Conservation (phyloP, 345 rosid genomes). For the Moringa oleifera region DNA sequence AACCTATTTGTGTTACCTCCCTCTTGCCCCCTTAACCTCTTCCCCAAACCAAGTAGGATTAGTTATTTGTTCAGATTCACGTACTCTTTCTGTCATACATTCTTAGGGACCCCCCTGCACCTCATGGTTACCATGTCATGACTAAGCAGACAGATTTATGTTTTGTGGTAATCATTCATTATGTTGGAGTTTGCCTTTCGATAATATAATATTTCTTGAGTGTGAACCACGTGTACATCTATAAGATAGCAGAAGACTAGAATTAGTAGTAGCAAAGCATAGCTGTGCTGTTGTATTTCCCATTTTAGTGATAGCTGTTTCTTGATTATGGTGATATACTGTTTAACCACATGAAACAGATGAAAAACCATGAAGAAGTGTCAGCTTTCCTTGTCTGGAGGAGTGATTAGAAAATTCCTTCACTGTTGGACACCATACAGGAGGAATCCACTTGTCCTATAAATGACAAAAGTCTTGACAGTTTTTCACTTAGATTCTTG, state of each 20-base stretch:
- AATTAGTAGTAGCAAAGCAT: slow-evolving; percentile 4
- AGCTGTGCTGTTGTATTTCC: slow-evolving; percentile 11
- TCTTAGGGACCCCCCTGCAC: too few relatives aligned
- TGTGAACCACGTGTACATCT: too few relatives aligned
- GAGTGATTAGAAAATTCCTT: slow-evolving; percentile 8
- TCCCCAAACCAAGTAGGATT: too few relatives aligned
- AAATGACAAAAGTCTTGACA: slow-evolving; percentile 17
- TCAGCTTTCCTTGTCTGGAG: slow-evolving; percentile 13
- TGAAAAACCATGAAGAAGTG: background rate
- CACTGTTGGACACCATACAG: background rate
- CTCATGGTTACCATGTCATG: too few relatives aligned
- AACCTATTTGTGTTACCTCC: background rate
- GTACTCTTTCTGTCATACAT: too few relatives aligned
- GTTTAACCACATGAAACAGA: slow-evolving; percentile 7
- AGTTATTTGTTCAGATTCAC: too few relatives aligned
- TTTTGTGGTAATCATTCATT: background rate
- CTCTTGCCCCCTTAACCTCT: too few relatives aligned
- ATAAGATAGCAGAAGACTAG: too few relatives aligned
- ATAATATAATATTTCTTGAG: background rate
- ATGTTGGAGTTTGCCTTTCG: background rate
- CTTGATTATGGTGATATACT: background rate
- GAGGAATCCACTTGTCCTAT: slow-evolving; percentile 21
- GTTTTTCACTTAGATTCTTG: slow-evolving; percentile 25
- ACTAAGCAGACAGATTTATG: too few relatives aligned
- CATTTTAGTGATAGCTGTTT: slow-evolving; percentile 10